Evolutionary conservation across 805 yeast species (phyloP).

Genomic region (Lipomyces spencermartinsiae): DNA sequence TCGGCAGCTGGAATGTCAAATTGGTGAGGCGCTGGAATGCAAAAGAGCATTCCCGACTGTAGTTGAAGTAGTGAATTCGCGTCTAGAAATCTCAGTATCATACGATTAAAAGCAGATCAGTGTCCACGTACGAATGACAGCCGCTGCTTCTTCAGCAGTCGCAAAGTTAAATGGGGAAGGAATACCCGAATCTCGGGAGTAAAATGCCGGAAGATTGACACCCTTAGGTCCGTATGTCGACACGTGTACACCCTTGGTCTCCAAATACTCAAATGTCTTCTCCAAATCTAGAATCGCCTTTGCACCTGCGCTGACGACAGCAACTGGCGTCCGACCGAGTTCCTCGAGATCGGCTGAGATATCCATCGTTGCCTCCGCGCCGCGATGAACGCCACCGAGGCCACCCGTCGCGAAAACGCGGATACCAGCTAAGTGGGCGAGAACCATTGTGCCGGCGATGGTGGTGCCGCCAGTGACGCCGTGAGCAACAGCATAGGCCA

Average conservation of each 20-base stretch:
- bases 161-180: slow-evolving; percentile 69
- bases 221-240: slow-evolving; percentile 65
- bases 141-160: slow-evolving; percentile 66
- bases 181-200: slow-evolving; percentile 76
- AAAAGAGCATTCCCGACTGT: slow-evolving; percentile 73
- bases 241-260: slow-evolving; percentile 90
- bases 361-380: slow-evolving; percentile 77
- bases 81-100: slow-evolving; percentile 33
- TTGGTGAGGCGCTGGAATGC: slow-evolving; percentile 79
- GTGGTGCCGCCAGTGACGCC: slow-evolving; percentile 86
- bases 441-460: slow-evolving; percentile 85
- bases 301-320: slow-evolving; percentile 94
- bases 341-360: slow-evolving; percentile 88
- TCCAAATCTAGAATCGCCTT: slow-evolving; percentile 82
- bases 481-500: slow-evolving; percentile 52
- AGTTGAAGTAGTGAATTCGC: slow-evolving; percentile 57
- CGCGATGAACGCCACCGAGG: slow-evolving; percentile 87
- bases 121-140: slow-evolving; percentile 54
- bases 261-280: slow-evolving; percentile 82
- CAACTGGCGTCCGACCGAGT: slow-evolving; percentile 78
- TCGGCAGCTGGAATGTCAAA: slow-evolving; percentile 61
- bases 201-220: slow-evolving; percentile 78
- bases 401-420: slow-evolving; percentile 93
- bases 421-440: slow-evolving; percentile 77
- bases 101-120: neutral